Base-by-base conservation (phyloP, 768 basidiomycete genomes). In the Trametes coccinea region DNA sequence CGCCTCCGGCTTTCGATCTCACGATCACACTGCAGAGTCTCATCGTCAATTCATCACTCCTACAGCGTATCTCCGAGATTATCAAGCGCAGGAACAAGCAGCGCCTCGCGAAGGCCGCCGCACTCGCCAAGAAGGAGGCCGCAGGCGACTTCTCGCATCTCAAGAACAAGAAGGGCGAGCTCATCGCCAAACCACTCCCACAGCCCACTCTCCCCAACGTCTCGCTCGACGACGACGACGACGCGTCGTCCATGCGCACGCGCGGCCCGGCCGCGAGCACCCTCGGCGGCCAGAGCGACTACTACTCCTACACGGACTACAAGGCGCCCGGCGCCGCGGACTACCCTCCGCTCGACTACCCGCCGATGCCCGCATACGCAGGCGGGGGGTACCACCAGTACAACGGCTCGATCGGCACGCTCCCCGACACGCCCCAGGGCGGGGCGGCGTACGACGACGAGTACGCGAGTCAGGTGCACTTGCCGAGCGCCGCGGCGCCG, bases 171-270 rank as follows among this genome's bases (percentile, higher is more conserved):
- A 94, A 92, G 72, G 95, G 93, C 58, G 88, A 92, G 71, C 76
- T 90, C 69, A 81, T 92, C 57, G 84, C 80, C n/a, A 83, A 88
- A 67, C 89, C 88, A 9, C 81, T 93, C 5, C 93, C 94, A 17
- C 94, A 97, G 75, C 97, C 97, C 1, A 99, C 97, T 8, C 83
- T 98, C 37, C 97, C 97, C 13, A 92, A 91, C 65, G 80, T 99
- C 52, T 87, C 85, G n/a, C 81, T 97, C 48, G 89, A 95, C 57
- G 91, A 95, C 64, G 87, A 90, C 66, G 73, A 81, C 55, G 85
- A 88, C 61, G 78, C 85, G 53, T 74, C 77, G 1, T 83, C 87
- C 4, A 82, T 84, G 17, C 77, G 76, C 47, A 80, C 87, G 65
- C 81, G 83, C 58, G 84, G 84, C 7, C 80, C 80, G 17, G 75